Conservation (phyloP, 257 asterid species). For the Gentiana macrophylla region DNA sequence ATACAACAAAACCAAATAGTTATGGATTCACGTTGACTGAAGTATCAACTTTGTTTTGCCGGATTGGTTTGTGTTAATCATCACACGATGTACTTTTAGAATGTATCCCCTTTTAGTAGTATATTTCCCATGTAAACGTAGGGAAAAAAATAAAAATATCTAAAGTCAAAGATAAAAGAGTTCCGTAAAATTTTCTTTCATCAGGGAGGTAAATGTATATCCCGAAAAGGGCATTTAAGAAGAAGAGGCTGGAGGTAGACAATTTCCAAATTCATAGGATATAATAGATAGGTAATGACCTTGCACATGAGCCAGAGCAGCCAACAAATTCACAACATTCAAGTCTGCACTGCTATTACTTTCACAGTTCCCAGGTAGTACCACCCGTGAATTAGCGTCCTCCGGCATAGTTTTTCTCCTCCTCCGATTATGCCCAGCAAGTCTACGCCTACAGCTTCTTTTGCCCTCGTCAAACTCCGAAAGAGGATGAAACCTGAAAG, state of each 20-base stretch:
- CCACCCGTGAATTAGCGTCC: conserved; percentile 34
- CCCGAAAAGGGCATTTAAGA: background rate
- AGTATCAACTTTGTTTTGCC: no score
- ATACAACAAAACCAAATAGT: no score
- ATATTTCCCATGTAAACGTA: no score
- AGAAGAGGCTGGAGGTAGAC: background rate
- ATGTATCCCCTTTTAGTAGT: no score
- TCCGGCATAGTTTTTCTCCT: conserved; percentile 90
- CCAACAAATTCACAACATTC: conserved; percentile 53
- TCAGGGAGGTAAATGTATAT: background rate
- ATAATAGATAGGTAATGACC: conserved; percentile 20
- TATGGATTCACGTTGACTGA: no score
- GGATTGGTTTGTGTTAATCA: no score
- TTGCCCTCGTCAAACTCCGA: conserved; percentile 92
- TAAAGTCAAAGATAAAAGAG: background rate
- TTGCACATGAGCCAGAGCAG: conserved; percentile 53
- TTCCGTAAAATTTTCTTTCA: background rate
- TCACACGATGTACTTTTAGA: no score
- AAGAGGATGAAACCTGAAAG: conserved; percentile 82
- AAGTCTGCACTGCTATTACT: conserved; percentile 28
- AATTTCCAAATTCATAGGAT: no score
- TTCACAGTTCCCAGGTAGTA: conserved; percentile 30
- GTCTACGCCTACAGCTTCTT: conserved; percentile 93
- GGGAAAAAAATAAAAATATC: no score
- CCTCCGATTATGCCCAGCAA: conserved; percentile 95